phyloP scores from a whole-genome alignment of 2,329 filamentous ascomycete genomes.

The Chrysoporthe deuterocubensis region DNA sequence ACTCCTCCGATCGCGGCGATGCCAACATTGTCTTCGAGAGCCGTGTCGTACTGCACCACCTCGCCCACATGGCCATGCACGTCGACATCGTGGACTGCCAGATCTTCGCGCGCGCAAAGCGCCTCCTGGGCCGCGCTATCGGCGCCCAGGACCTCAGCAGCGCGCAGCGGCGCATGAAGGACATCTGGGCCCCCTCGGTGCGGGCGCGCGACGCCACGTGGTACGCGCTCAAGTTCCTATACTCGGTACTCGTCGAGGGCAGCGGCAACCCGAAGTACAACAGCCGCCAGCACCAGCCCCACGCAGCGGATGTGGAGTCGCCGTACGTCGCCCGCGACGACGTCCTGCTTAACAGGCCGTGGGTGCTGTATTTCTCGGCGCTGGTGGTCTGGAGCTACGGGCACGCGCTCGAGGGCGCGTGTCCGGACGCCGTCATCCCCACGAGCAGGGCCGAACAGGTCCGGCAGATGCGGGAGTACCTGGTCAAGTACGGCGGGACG shows the following conservation, averaged over 20 bases:
- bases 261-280: slow-evolving; percentile 44
- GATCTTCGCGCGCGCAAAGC: slow-evolving; percentile 87
- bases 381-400: slow-evolving; percentile 96
- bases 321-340: slow-evolving; percentile 86
- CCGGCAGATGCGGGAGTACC: slow-evolving; percentile 78
- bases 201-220: slow-evolving; percentile 89
- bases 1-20: slow-evolving; percentile 64
- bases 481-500: slow-evolving; percentile 73
- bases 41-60: slow-evolving; percentile 84
- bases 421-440: slow-evolving; percentile 57
- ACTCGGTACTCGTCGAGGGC: slow-evolving; percentile 74
- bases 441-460: slow-evolving; percentile 67
- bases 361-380: slow-evolving; percentile 92
- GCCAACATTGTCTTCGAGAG: slow-evolving; percentile 76
- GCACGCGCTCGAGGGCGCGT: slow-evolving; percentile 83
- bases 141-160: slow-evolving; percentile 79
- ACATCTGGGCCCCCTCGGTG: slow-evolving; percentile 86
- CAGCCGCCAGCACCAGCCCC: slow-evolving; percentile 7
- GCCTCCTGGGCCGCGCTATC: slow-evolving; percentile 84
- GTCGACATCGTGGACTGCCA: slow-evolving; percentile 97
- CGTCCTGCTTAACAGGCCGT: slow-evolving; percentile 86
- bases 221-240: slow-evolving; percentile 87
- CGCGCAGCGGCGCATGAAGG: slow-evolving; percentile 82
- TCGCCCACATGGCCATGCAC: slow-evolving; percentile 98
- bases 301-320: slow-evolving; percentile 40